Conservation (phyloP, 225 moss, liverwort and hornwort species). For the Bryoerythrophyllum caledonicum region DNA sequence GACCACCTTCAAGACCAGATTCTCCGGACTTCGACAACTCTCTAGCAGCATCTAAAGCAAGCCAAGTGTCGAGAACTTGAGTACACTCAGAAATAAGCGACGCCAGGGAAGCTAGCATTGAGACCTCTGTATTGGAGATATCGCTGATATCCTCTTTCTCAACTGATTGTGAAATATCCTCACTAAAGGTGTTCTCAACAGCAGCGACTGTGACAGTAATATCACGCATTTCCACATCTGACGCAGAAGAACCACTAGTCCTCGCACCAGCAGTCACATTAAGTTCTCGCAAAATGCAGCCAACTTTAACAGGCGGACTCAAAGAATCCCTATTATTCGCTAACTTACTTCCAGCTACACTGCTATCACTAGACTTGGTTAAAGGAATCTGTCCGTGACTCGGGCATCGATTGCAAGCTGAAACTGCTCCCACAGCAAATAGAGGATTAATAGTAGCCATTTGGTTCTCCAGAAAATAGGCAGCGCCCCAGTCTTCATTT, state of each 20-base stretch:
- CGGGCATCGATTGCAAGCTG: conserved; percentile 35
- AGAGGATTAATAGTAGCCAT: conserved; percentile 82
- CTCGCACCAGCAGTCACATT: conserved; percentile 41
- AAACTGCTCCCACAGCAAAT: conserved; percentile 79
- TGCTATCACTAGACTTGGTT: conserved; percentile 22
- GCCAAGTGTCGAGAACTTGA: conserved; percentile 78
- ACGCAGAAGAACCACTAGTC: conserved; percentile 28
- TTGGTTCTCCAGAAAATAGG: conserved; percentile 73
- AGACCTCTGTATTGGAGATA: conserved; percentile 21
- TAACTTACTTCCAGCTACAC: conserved; percentile 27
- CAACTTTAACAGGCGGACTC: conserved; percentile 68
- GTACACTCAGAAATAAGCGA: conserved; percentile 76
- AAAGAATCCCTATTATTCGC: conserved; percentile 33
- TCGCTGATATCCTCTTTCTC: conserved; percentile 38
- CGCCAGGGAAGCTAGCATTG: conserved; percentile 57
- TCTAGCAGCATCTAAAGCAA: conserved; percentile 74
- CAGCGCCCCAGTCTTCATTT: conserved; percentile 88
- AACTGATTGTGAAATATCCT: conserved; percentile 26
- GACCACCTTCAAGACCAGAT: conserved; percentile 41
- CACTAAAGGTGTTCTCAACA: conserved; percentile 28
- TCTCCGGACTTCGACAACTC: conserved; percentile 76
- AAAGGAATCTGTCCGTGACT: conserved; percentile 35
- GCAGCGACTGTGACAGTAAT: conserved; percentile 42
- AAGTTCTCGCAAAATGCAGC: conserved; percentile 59
- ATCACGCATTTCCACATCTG: conserved; percentile 76